Conservation (phyloP, 495 filamentous ascomycete genomes). For the Astrothelium macrocarpum region DNA sequence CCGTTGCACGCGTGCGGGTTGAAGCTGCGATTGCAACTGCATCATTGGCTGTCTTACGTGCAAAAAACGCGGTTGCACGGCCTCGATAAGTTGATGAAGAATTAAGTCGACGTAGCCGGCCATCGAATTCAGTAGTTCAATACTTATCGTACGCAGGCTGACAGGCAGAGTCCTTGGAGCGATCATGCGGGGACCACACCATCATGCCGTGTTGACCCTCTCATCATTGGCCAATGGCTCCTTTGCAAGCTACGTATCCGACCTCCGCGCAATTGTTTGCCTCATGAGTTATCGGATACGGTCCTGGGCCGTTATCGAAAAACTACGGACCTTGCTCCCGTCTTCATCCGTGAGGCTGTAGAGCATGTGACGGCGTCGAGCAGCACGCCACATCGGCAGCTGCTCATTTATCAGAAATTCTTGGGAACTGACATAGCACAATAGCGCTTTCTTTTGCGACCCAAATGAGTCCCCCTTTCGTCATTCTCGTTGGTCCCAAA, state of each 20-base stretch:
- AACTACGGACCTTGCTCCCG: neutral
- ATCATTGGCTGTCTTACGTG: neutral
- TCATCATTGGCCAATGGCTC: neutral
- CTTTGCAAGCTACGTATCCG: neutral
- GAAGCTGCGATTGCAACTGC: neutral
- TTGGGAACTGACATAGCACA: neutral
- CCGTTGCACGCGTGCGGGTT: neutral
- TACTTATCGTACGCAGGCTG: neutral
- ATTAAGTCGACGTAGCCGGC: too few relatives aligned
- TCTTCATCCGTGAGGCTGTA: neutral
- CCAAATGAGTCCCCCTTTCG: too few relatives aligned
- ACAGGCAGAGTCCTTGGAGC: neutral
- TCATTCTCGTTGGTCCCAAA: neutral
- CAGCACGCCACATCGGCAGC: neutral
- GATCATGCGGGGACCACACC: conserved; percentile 5
- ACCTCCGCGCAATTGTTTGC: conserved; percentile 3
- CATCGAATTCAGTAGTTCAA: neutral
- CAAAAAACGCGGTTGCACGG: neutral
- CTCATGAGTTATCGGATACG: neutral
- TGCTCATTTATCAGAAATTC: neutral
- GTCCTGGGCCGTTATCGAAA: conserved; percentile 1
- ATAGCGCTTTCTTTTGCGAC: neutral
- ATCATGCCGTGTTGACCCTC: neutral
- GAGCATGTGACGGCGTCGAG: neutral
- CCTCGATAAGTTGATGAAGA: neutral